Evolutionary conservation across 1,139 yeast species (phyloP), one percentile per base, ranked within the genome.

Genomic region (Magnusiomyces magnusii): DNA sequence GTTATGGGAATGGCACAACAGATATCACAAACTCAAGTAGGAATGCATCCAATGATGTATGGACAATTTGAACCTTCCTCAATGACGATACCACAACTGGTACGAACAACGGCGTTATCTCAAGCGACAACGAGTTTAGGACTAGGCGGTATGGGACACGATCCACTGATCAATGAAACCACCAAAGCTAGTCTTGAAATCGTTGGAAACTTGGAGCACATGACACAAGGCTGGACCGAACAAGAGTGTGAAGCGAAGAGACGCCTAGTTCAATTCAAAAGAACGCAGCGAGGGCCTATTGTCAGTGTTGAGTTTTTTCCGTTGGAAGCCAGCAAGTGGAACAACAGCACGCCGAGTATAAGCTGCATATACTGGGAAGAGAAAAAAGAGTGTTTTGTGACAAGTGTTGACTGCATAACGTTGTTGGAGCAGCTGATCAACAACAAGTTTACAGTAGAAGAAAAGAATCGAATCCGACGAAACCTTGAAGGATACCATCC

Each of bases 401-500:
- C 91, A 0, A 80, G 86, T 1, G 91, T 85, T 34, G 91, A 85
- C 67, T 77, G 86, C 57, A 83, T 85, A 21, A 69, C 77, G 41
- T 70, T 85, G 13, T 73, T 85, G 53, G 90, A 85, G 68, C 77
- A 78, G 63, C 75, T 85, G 58, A 82, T 83, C 39, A 79, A 77
- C 60, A 78, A 83, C 59, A 78, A 78, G 63, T 85, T 85, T 69
- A 76, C 82, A 15, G 84, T 85, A 19, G 88, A 79, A 67, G 92
- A 85, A 68, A 86, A 86, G 71, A 86, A 86, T 69, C 75, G 91
- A 58, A 84, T 85, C 42, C 76, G 92, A 55, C 75, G 92, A 56
- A 85, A 85, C 65, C 74, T 86, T 57, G 90, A 85, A 66, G 83
- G 83, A 41, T 77, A 84, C 63, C 82, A 81, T 65, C 90, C 92